phyloP scores from a whole-genome alignment of 2,329 filamentous ascomycete genomes.

The Fusarium pseudonygamai region DNA sequence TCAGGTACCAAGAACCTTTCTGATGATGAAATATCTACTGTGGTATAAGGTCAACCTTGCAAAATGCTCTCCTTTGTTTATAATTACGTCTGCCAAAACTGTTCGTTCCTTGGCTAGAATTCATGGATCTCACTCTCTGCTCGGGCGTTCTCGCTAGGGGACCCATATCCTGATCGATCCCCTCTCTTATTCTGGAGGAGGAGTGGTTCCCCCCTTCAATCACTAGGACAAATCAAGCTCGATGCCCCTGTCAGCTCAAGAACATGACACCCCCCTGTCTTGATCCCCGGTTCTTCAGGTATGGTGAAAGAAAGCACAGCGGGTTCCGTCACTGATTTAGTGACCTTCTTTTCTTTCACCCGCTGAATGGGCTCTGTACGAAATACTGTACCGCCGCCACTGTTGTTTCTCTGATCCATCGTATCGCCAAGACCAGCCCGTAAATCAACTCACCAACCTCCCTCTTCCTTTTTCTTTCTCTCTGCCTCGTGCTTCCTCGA shows the following conservation, averaged over 20 bases:
- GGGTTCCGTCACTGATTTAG: neutral
- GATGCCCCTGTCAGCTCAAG: conserved; percentile 12
- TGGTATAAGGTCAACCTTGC: neutral
- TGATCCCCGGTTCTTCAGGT: conserved; percentile 14
- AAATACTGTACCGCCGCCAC: conserved; percentile 26
- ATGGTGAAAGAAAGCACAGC: conserved; percentile 1
- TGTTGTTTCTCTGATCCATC: conserved; percentile 18
- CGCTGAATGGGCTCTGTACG: conserved; percentile 1
- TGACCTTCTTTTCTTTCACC: neutral
- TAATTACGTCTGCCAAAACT: conserved; percentile 7
- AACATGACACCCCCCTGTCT: conserved; percentile 17
- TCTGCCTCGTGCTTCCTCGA: neutral
- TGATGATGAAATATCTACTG: neutral
- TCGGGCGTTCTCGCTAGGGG: conserved; percentile 4
- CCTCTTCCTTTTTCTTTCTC: neutral
- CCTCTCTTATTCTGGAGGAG: conserved; percentile 18
- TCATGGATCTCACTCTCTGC: neutral
- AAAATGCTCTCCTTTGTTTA: neutral
- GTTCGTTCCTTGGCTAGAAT: conserved; percentile 6
- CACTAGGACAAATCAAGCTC: conserved; percentile 21
- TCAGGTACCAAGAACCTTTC: neutral
- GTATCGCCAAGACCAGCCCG: conserved; percentile 18
- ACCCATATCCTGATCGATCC: conserved; percentile 6
- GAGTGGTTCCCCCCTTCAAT: neutral
- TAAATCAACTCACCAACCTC: conserved; percentile 36